These are phyloP conservation scores for Naganishia antarctica DNA, from an alignment of 768 basidiomycete genomes.

Conservation along the genomic window DNA sequence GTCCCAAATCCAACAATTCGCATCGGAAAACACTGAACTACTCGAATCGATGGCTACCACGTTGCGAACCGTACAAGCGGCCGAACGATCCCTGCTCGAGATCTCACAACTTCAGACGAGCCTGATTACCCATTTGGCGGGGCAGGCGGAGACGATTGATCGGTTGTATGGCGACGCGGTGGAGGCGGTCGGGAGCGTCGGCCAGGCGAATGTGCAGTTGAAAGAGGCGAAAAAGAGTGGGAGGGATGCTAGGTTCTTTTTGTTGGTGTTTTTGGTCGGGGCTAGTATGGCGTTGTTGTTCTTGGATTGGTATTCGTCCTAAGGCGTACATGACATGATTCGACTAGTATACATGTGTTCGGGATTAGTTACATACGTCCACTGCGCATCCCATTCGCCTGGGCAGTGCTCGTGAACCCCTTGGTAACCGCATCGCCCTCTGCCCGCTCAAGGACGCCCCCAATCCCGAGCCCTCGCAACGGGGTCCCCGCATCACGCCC, in stretches of 20 bases:
- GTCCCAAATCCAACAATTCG: constrained; percentile 72
- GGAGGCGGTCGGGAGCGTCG: constrained; percentile 74
- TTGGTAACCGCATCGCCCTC: constrained; percentile 7
- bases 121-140: constrained; percentile 76
- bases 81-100: constrained; percentile 84
- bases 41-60: constrained; percentile 77
- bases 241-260: constrained; percentile 79
- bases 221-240: constrained; percentile 81
- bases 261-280: constrained; percentile 85
- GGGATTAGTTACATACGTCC: neutral
- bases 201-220: constrained; percentile 84
- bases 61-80: constrained; percentile 81
- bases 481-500: neutral
- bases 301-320: constrained; percentile 69
- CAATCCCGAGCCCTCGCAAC: neutral
- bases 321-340: no score
- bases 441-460: neutral
- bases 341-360: no score
- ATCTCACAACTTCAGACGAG: constrained; percentile 91
- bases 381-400: neutral
- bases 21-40: constrained; percentile 82
- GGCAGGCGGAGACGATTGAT: constrained; percentile 87
- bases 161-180: constrained; percentile 92
- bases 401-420: neutral
- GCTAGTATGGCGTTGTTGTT: constrained; percentile 87